Evolutionary conservation across 169 alveolate genomes (phyloP).

Genomic region (Fabrea salina): DNA sequence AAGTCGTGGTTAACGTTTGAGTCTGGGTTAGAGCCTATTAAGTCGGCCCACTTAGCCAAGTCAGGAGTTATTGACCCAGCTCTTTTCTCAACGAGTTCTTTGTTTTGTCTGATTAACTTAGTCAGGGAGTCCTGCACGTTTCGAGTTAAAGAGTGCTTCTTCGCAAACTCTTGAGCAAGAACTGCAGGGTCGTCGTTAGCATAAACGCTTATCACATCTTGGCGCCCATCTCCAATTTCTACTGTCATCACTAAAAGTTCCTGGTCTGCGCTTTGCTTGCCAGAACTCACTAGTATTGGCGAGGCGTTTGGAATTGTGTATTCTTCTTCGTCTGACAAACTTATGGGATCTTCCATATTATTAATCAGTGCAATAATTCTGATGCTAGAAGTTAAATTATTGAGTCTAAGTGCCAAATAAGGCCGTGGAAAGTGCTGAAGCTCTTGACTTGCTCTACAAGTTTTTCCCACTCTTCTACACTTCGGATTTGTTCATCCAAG

Average conservation of each 20-base stretch:
- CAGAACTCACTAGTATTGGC: too few species aligned
- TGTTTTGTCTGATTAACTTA: neutral
- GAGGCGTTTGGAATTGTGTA: neutral
- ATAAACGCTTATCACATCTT: conserved; percentile 50
- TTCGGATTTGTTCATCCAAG: neutral
- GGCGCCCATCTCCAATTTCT: conserved; percentile 70
- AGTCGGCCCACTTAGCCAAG: neutral
- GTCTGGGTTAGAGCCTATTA: neutral
- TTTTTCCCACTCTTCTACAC: neutral
- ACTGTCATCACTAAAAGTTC: conserved; percentile 55
- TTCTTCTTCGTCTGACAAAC: conserved; percentile 23
- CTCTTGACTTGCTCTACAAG: neutral
- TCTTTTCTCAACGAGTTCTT: neutral
- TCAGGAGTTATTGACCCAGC: neutral
- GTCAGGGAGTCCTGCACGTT: neutral
- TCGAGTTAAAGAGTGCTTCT: conserved; percentile 18
- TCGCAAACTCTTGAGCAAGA: conserved; percentile 61
- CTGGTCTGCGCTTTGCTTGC: neutral
- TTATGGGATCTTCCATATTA: conserved; percentile 31
- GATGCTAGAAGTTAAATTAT: too few species aligned
- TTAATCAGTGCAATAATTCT: too few species aligned
- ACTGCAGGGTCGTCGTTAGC: conserved; percentile 57
- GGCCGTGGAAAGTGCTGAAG: neutral
- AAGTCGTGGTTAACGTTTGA: neutral
- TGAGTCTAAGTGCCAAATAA: neutral